Evolutionary conservation across 768 basidiomycete genomes (phyloP).

Genomic region (Clitopilus hobsonii): DNA sequence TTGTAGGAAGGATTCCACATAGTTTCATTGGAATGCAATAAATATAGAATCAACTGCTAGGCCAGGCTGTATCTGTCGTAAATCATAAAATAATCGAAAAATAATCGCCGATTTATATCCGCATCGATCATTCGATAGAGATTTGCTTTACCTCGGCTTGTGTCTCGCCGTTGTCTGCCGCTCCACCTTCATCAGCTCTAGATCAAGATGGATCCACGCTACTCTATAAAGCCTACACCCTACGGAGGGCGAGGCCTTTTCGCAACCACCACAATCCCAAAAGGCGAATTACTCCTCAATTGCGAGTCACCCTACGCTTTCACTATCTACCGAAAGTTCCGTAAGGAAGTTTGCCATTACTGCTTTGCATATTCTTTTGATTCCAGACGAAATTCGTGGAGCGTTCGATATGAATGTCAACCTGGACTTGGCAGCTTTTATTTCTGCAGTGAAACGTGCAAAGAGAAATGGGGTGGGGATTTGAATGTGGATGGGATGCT

Average conservation of each 20-base stretch:
- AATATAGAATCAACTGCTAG: too few species aligned
- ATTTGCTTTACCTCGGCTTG: not conserved
- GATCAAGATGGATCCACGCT: not conserved
- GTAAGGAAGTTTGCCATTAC: conserved; percentile 61
- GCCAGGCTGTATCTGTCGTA: too few species aligned
- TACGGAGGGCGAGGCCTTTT: conserved; percentile 54
- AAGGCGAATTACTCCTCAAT: conserved; percentile 37
- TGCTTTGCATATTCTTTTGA: conserved; percentile 63
- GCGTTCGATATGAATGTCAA: conserved; percentile 24
- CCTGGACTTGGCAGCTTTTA: conserved; percentile 30
- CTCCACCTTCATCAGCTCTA: not conserved
- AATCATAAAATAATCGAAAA: not conserved
- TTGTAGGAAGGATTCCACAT: too few species aligned
- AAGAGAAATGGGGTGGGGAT: conserved; percentile 35
- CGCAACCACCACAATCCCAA: conserved; percentile 34
- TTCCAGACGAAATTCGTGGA: conserved; percentile 43
- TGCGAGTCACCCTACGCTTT: conserved; percentile 48
- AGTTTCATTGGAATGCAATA: too few species aligned
- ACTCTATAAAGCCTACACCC: conserved; percentile 23
- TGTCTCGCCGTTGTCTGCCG: not conserved
- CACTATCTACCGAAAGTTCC: conserved; percentile 57
- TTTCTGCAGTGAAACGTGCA: conserved; percentile 54
- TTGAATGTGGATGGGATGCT: conserved; percentile 24
- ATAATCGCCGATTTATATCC: not conserved
- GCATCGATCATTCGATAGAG: not conserved